A percentile compares a stretch with the other conserved stretches of the same genome.
phyloP scores from a whole-genome alignment of 2,329 filamentous ascomycete species.

The Diaporthe vaccinii region DNA sequence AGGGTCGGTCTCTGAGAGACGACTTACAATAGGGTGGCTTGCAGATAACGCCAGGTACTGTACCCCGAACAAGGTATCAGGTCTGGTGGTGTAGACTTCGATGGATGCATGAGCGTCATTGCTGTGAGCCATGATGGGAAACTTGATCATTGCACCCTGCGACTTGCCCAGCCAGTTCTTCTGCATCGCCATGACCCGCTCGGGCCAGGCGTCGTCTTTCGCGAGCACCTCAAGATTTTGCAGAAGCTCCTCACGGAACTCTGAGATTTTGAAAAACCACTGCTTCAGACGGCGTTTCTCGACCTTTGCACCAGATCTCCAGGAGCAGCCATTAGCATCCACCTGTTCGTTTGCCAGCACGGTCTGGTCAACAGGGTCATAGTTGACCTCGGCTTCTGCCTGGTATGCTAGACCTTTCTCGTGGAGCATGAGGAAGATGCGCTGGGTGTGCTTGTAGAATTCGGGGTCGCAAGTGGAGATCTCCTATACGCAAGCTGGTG shows the following conservation, averaged over 20 bases:
- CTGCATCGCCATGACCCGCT: conserved; percentile 86
- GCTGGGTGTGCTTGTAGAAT: conserved; percentile 92
- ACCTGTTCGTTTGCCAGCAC: conserved; percentile 95
- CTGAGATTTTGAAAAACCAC: conserved; percentile 91
- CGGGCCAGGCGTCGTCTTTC: conserved; percentile 79
- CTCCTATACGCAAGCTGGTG: conserved; percentile 67
- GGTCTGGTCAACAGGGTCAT: conserved; percentile 89
- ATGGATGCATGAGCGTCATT: conserved; percentile 62
- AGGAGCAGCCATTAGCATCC: conserved; percentile 86
- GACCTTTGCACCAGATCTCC: conserved; percentile 88
- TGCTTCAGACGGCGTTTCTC: conserved; percentile 85
- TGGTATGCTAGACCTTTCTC: conserved; percentile 85
- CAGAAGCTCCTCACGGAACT: conserved; percentile 80
- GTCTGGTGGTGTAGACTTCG: conserved; percentile 85
- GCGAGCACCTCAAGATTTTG: conserved; percentile 77
- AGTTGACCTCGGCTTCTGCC: conserved; percentile 87
- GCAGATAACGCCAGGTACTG: conserved; percentile 87
- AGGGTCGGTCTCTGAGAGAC: conserved; percentile 70
- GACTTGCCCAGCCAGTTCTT: conserved; percentile 91
- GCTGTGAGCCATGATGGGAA: conserved; percentile 67
- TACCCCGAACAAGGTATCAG: conserved; percentile 88
- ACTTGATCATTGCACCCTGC: conserved; percentile 78
- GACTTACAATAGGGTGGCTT: conserved; percentile 76
- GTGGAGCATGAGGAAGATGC: conserved; percentile 83
- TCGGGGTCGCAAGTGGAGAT: conserved; percentile 85